Evolutionary conservation across 768 basidiomycete genomes (phyloP).

Genomic region (Pulveroboletus frians): DNA sequence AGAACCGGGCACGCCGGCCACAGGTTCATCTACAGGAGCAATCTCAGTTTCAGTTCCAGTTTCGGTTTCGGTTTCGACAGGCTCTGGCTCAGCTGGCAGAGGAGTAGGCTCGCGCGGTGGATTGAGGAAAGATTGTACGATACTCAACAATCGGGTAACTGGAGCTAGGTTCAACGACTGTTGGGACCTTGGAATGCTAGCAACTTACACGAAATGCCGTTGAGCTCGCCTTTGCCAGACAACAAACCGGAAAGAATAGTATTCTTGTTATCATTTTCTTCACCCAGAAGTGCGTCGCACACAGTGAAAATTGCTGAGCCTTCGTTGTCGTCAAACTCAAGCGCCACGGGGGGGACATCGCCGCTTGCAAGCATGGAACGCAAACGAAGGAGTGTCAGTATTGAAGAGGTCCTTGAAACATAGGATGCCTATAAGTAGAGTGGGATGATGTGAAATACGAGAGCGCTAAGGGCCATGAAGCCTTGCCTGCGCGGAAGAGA

Average conservation of each 20-base stretch:
- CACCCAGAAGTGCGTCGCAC: constrained; percentile 51
- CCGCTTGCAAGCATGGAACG: constrained; percentile 46
- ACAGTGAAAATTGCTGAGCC: constrained; percentile 49
- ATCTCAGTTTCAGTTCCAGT: constrained; percentile 21
- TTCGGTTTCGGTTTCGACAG: constrained; percentile 26
- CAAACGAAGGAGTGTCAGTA: constrained; percentile 58
- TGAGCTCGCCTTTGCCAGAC: constrained; percentile 51
- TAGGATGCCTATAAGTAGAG: constrained; percentile 37
- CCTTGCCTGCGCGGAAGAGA: constrained; percentile 56
- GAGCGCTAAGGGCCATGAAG: not conserved
- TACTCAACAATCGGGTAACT: constrained; percentile 62
- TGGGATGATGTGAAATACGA: not conserved
- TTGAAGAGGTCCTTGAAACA: constrained; percentile 40
- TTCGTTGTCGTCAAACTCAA: constrained; percentile 49
- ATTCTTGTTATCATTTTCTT: constrained; percentile 47
- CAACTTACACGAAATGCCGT: constrained; percentile 61
- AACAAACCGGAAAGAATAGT: constrained; percentile 52
- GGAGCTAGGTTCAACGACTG: constrained; percentile 6
- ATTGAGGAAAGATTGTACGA: constrained; percentile 49
- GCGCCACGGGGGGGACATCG: constrained; percentile 37
- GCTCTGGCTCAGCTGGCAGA: constrained; percentile 31
- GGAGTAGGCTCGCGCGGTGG: constrained; percentile 35
- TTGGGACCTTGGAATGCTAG: not conserved
- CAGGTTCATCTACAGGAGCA: constrained; percentile 24
- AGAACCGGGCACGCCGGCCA: constrained; percentile 39